Conservation (phyloP, 139 green algal genomes). For the Chlamydomonas schloesseri region DNA sequence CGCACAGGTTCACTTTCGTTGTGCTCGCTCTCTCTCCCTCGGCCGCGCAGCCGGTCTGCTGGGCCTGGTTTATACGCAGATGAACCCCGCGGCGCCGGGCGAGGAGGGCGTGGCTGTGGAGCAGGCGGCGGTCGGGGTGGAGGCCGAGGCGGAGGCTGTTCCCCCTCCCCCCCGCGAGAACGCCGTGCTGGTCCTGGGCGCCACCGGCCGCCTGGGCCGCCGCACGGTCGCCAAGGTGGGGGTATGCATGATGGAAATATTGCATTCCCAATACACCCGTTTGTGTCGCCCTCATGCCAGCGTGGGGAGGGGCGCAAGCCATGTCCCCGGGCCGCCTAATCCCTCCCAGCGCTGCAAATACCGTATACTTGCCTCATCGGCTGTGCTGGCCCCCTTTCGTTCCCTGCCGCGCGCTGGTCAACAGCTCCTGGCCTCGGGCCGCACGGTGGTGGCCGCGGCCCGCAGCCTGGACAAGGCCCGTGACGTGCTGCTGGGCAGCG, state of each 20-base stretch:
- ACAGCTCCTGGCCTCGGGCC: conserved; percentile 70
- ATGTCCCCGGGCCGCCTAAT: no score
- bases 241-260: neutral
- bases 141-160: neutral
- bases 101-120: neutral
- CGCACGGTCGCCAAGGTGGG: conserved; percentile 73
- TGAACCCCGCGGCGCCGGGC: neutral
- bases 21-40: neutral
- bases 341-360: no score
- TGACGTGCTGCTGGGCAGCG: conserved; percentile 22
- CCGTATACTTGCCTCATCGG: no score
- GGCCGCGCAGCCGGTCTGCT: conserved; percentile 3
- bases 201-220: conserved; percentile 75
- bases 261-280: no score
- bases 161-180: conserved; percentile 64
- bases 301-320: no score
- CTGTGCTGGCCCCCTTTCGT: no score
- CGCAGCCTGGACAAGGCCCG: conserved; percentile 63
- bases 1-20: neutral
- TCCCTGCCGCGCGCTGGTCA: no score
- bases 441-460: conserved; percentile 81
- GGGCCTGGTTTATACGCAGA: neutral
- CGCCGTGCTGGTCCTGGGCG: conserved; percentile 88
- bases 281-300: neutral
- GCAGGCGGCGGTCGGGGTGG: neutral